Evolutionary conservation across 164 flowering plant genomes (phyloP).

Genomic region (Tetracentron sinense): DNA sequence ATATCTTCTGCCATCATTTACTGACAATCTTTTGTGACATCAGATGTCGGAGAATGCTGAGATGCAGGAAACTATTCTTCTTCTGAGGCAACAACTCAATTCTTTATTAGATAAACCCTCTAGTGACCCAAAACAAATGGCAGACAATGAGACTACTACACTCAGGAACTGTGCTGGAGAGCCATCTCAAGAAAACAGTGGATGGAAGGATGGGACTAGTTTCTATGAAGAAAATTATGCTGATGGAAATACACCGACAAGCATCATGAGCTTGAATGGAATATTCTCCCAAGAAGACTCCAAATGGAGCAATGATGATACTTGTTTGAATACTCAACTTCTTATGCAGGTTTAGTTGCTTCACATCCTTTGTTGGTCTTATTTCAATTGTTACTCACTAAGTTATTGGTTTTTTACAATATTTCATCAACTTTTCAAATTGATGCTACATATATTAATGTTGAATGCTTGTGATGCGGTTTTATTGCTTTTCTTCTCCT

Average conservation of each 20-base stretch:
- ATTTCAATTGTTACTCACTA: background rate
- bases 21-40: slow-evolving; percentile 7
- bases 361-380: background rate
- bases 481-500: slow-evolving; percentile 4
- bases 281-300: slow-evolving; percentile 42
- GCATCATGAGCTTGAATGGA: slow-evolving; percentile 51
- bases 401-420: background rate
- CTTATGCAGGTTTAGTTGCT: slow-evolving; percentile 45
- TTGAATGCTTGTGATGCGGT: background rate
- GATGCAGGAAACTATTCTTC: slow-evolving; percentile 73
- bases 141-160: slow-evolving; percentile 15
- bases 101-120: slow-evolving; percentile 33
- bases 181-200: slow-evolving; percentile 19
- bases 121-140: slow-evolving; percentile 16
- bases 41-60: slow-evolving; percentile 67
- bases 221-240: slow-evolving; percentile 32
- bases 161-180: slow-evolving; percentile 18
- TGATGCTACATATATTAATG: background rate
- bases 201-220: slow-evolving; percentile 20
- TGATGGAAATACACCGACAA: slow-evolving; percentile 49
- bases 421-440: background rate
- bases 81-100: slow-evolving; percentile 56
- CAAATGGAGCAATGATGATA: slow-evolving; percentile 29
- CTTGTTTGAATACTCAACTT: slow-evolving; percentile 39
- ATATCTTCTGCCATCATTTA: background rate